Evolutionary conservation across 1,284 basidiomycete species (phyloP).

Genomic region (Irpex sp.): DNA sequence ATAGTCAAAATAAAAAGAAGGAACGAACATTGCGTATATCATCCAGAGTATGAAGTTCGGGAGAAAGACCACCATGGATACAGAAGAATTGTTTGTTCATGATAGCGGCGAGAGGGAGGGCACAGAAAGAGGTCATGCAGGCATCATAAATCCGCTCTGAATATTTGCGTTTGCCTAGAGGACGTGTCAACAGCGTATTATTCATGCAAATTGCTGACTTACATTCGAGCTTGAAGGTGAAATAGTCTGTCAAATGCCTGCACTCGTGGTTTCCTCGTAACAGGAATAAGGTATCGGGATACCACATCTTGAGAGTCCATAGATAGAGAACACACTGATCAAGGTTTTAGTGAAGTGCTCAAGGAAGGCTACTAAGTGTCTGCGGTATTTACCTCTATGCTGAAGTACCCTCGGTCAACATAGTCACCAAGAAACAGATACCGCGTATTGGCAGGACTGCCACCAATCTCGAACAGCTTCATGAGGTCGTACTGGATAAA

Average conservation of each 20-base stretch:
- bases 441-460: slow-evolving; percentile 88
- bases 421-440: slow-evolving; percentile 96
- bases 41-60: slow-evolving; percentile 88
- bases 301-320: slow-evolving; percentile 92
- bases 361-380: background rate
- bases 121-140: slow-evolving; percentile 92
- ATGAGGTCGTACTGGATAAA: slow-evolving; percentile 81
- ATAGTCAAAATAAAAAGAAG: background rate
- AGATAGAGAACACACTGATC: slow-evolving; percentile 86
- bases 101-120: slow-evolving; percentile 86
- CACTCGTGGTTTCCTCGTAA: slow-evolving; percentile 98
- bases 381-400: slow-evolving; percentile 66
- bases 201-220: slow-evolving; percentile 82
- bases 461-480: slow-evolving; percentile 94
- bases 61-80: slow-evolving; percentile 91
- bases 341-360: slow-evolving; percentile 17
- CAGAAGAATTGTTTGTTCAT: slow-evolving; percentile 99
- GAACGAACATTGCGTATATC: slow-evolving; percentile 72
- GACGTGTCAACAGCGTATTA: slow-evolving; percentile 58
- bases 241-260: slow-evolving; percentile 93
- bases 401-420: slow-evolving; percentile 92
- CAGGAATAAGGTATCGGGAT: slow-evolving; percentile 86
- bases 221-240: slow-evolving; percentile 97
- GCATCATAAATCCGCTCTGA: slow-evolving; percentile 88
- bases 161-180: slow-evolving; percentile 84